Conservation (phyloP, 2,329 filamentous ascomycete species). For the Ophiostoma angusticollis region DNA sequence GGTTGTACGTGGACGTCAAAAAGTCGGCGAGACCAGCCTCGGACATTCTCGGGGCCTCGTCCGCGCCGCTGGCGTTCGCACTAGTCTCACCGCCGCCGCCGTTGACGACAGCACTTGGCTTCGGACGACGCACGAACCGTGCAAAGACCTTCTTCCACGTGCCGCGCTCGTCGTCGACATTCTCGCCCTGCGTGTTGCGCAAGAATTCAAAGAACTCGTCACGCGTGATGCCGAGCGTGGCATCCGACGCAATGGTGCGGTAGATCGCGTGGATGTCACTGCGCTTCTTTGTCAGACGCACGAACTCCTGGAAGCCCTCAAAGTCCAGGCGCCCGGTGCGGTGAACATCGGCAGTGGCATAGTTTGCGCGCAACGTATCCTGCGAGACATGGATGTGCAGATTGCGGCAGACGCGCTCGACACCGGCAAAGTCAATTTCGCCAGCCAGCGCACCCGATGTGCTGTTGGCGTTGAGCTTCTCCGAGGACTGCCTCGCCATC, state of each 20-base stretch:
- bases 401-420: constrained; percentile 74
- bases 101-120: constrained; percentile 13
- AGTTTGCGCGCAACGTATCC: constrained; percentile 59
- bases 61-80: constrained; percentile 6
- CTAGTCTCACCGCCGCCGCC: not conserved
- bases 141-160: constrained; percentile 63
- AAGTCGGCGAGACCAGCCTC: constrained; percentile 68
- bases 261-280: constrained; percentile 70
- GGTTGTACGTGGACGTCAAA: constrained; percentile 61
- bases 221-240: constrained; percentile 53
- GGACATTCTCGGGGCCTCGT: constrained; percentile 50
- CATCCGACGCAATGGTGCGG: constrained; percentile 43
- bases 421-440: constrained; percentile 62
- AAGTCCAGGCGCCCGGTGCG: constrained; percentile 59
- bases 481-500: constrained; percentile 52
- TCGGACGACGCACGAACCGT: constrained; percentile 51
- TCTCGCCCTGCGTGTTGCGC: constrained; percentile 58
- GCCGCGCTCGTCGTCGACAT: constrained; percentile 51
- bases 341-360: constrained; percentile 57
- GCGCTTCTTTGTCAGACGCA: constrained; percentile 69
- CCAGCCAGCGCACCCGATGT: constrained; percentile 43
- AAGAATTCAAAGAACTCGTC: constrained; percentile 68
- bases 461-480: constrained; percentile 21
- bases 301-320: constrained; percentile 69
- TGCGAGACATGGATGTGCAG: constrained; percentile 85